Percentiles rank a stretch among this genome's conserved stretches.
phyloP scores from a whole-genome alignment of 768 basidiomycete genomes.

The Lanmaoa rubissima region DNA sequence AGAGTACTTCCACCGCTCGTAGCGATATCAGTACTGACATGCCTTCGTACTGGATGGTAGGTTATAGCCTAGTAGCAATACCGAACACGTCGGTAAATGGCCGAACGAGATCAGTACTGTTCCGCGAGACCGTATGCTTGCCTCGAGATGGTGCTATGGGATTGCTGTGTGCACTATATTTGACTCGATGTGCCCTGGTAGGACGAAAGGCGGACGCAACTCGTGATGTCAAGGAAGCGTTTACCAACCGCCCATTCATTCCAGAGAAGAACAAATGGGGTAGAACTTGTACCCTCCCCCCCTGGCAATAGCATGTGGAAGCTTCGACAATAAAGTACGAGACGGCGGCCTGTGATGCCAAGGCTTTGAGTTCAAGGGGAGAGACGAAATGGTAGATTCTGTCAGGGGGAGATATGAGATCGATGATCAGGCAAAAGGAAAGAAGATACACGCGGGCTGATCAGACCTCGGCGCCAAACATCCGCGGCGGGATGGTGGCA shows the following conservation, averaged over 20 bases:
- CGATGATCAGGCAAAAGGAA: not conserved
- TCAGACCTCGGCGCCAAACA: not conserved
- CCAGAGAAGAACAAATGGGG: not conserved
- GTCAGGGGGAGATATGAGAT: not conserved
- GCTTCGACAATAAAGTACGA: not conserved
- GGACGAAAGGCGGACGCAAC: not conserved
- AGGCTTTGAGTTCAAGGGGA: not conserved
- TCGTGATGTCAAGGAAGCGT: not conserved
- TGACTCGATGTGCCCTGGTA: not conserved
- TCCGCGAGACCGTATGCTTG: not conserved
- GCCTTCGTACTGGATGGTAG: not conserved
- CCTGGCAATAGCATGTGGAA: not conserved
- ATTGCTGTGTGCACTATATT: not conserved
- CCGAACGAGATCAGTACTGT: not conserved
- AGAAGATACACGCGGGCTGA: conserved; percentile 1
- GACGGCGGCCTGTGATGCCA: not conserved
- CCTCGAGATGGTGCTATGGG: not conserved
- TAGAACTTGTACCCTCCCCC: not conserved
- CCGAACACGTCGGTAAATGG: not conserved
- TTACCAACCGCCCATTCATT: not conserved
- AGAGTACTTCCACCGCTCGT: not conserved
- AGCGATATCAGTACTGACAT: not conserved
- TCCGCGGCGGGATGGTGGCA: not conserved
- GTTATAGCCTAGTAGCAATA: not conserved
- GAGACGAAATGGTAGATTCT: not conserved